Percentiles rank a stretch among this genome's conserved stretches.
phyloP scores from a whole-genome alignment of 2,329 filamentous ascomycete genomes.

The Epichloe glyceriae region DNA sequence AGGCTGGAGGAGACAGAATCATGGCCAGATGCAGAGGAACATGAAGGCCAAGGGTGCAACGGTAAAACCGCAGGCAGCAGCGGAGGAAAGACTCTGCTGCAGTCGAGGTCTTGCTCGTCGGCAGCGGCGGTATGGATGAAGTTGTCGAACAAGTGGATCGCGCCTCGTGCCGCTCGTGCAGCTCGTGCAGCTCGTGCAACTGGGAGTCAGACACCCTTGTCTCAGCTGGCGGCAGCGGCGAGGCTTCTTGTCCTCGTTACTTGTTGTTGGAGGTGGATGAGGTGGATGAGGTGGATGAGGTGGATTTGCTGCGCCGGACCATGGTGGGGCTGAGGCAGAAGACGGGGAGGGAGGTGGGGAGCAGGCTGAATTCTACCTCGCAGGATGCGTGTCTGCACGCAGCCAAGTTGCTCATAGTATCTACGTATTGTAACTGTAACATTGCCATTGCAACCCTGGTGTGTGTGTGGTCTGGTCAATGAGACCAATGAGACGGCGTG shows the following conservation, averaged over 20 bases:
- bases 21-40: conserved; percentile 10
- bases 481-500: no score
- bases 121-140: conserved; percentile 7
- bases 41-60: conserved; percentile 3
- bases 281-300: conserved; percentile 5
- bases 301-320: conserved; percentile 13
- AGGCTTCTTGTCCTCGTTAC: neutral
- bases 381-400: no score
- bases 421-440: no score
- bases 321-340: conserved; percentile 13
- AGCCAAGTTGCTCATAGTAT: no score
- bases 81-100: neutral
- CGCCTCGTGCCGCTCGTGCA: neutral
- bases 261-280: neutral
- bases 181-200: conserved; percentile 10
- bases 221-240: conserved; percentile 3
- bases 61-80: neutral
- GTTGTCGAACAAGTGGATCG: conserved; percentile 16
- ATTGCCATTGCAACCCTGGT: no score
- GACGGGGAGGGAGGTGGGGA: neutral
- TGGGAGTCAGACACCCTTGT: conserved; percentile 16
- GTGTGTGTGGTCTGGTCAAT: no score
- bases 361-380: neutral
- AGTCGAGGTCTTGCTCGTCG: conserved; percentile 5
- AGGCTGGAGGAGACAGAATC: conserved; percentile 8